Evolutionary conservation across 2,329 filamentous ascomycete genomes (phyloP).

Genomic region (Westerdykella sp.): DNA sequence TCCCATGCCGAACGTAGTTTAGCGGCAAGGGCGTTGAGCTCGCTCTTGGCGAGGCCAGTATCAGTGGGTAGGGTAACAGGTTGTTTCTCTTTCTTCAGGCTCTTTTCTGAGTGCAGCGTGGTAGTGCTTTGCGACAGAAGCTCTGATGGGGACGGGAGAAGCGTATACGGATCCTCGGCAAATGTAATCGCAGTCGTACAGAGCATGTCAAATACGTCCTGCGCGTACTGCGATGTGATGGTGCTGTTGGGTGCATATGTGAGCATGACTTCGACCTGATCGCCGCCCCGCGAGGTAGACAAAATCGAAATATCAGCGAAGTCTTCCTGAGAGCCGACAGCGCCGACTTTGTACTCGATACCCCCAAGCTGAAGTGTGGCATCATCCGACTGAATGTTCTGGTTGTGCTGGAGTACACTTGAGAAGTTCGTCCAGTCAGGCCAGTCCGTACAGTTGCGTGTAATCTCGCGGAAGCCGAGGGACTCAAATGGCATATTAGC

Average conservation of each 20-base stretch:
- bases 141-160: constrained; percentile 22
- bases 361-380: constrained; percentile 46
- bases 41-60: constrained; percentile 21
- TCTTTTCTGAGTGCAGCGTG: constrained; percentile 18
- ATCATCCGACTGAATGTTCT: constrained; percentile 28
- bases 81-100: constrained; percentile 21
- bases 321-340: constrained; percentile 27
- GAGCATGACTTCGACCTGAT: constrained; percentile 24
- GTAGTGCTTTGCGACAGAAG: constrained; percentile 20
- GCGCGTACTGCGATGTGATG: constrained; percentile 47
- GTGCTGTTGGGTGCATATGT: constrained; percentile 37
- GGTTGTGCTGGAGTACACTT: constrained; percentile 30
- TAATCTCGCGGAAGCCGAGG: constrained; percentile 31
- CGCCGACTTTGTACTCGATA: constrained; percentile 25
- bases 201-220: constrained; percentile 42
- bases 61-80: constrained; percentile 20
- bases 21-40: constrained; percentile 17
- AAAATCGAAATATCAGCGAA: constrained; percentile 31
- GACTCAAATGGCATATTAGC: constrained; percentile 34
- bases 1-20: constrained; percentile 25
- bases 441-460: constrained; percentile 32
- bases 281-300: constrained; percentile 17
- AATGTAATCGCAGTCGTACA: constrained; percentile 24
- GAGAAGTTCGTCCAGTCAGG: constrained; percentile 34
- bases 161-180: constrained; percentile 22